Conservation (phyloP, 805 yeast species). For the Cyberlindnera amylophila region DNA sequence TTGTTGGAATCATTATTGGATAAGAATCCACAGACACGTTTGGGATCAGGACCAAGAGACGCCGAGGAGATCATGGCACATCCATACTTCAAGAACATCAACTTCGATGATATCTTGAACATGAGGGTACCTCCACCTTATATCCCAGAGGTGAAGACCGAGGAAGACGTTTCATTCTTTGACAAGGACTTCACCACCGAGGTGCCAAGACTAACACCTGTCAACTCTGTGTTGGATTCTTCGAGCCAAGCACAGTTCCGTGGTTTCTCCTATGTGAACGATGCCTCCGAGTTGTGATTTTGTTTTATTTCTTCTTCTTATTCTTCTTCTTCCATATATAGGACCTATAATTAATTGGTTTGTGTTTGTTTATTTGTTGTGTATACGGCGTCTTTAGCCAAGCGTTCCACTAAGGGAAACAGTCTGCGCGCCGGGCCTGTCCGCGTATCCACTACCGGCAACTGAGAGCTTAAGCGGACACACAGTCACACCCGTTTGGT, state of each 20-base stretch:
- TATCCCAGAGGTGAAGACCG: constrained; percentile 79
- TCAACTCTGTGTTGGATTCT: constrained; percentile 79
- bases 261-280: constrained; percentile 88
- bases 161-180: constrained; percentile 88
- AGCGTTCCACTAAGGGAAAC: constrained; percentile 15
- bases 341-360: no score
- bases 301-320: background rate
- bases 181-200: constrained; percentile 94
- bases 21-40: constrained; percentile 78
- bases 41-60: constrained; percentile 85
- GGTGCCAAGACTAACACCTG: constrained; percentile 92
- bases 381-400: no score
- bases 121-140: constrained; percentile 82
- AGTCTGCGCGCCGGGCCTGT: constrained; percentile 12
- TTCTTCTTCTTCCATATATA: no score
- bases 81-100: constrained; percentile 85
- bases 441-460: constrained; percentile 4
- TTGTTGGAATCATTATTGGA: constrained; percentile 87
- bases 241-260: constrained; percentile 95
- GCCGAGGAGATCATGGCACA: constrained; percentile 95
- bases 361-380: no score
- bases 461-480: background rate
- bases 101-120: constrained; percentile 79
- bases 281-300: constrained; percentile 38
- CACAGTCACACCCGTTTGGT: no score